phyloP scores from a whole-genome alignment of 495 filamentous ascomycete species.

The Penicillium canescens region DNA sequence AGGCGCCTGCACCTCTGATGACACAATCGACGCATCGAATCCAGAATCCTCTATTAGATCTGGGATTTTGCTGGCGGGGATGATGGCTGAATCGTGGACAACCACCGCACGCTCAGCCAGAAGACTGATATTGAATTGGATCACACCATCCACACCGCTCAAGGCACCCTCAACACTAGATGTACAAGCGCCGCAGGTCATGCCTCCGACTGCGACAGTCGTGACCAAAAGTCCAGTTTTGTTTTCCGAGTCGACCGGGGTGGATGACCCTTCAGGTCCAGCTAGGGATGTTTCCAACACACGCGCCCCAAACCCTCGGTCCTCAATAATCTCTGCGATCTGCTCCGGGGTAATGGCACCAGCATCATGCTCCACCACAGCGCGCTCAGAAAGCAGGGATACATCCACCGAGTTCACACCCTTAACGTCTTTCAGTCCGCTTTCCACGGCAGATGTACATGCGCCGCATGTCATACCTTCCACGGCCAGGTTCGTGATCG shows the following conservation, averaged over 20 bases:
- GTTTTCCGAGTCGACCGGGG: conserved; percentile 36
- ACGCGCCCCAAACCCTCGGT: conserved; percentile 87
- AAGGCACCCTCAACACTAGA: conserved; percentile 87
- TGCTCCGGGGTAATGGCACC: conserved; percentile 61
- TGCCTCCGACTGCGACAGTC: conserved; percentile 84
- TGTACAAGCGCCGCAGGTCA: conserved; percentile 97
- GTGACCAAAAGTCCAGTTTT: conserved; percentile 58
- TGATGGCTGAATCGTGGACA: conserved; percentile 70
- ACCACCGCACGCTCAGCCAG: conserved; percentile 90
- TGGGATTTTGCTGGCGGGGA: conserved; percentile 70
- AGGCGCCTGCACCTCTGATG: conserved; percentile 39
- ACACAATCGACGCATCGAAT: conserved; percentile 79
- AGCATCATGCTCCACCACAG: conserved; percentile 77
- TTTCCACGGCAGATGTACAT: conserved; percentile 88
- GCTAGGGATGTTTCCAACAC: conserved; percentile 54
- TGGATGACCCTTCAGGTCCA: conserved; percentile 12
- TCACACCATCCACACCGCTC: conserved; percentile 70
- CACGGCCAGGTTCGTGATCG: conserved; percentile 82
- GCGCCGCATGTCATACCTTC: conserved; percentile 98
- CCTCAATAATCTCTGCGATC: conserved; percentile 87
- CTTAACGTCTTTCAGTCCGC: conserved; percentile 67
- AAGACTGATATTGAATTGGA: conserved; percentile 89
- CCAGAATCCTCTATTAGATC: conserved; percentile 71
- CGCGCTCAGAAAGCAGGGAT: conserved; percentile 71
- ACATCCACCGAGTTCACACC: conserved; percentile 85